phyloP scores from a whole-genome alignment of 1,284 basidiomycete genomes.

The Marasmius oreades region DNA sequence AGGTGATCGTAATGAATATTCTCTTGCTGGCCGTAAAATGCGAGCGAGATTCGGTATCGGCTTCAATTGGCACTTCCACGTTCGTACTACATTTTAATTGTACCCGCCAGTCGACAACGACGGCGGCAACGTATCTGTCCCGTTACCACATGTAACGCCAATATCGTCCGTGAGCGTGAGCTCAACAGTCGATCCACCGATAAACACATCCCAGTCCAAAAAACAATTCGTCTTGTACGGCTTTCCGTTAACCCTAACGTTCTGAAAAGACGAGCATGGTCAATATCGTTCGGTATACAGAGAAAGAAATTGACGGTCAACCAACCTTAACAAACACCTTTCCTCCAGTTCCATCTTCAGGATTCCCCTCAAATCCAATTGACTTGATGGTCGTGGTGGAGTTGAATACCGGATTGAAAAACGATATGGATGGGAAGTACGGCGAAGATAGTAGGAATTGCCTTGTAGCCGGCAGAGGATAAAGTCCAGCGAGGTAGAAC shows the following conservation, averaged over 20 bases:
- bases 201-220: constrained; percentile 57
- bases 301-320: constrained; percentile 21
- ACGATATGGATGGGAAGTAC: constrained; percentile 55
- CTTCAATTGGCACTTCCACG: too few relatives aligned
- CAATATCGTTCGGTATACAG: constrained; percentile 6
- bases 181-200: constrained; percentile 45
- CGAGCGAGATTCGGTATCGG: too few relatives aligned
- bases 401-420: constrained; percentile 53
- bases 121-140: constrained; percentile 46
- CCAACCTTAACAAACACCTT: constrained; percentile 49
- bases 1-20: too few relatives aligned
- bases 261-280: constrained; percentile 29
- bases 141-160: constrained; percentile 45
- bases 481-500: constrained; percentile 58
- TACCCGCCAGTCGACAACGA: constrained; percentile 60
- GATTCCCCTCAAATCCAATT: constrained; percentile 40
- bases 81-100: constrained; percentile 19
- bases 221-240: constrained; percentile 59
- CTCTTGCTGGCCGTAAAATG: too few relatives aligned
- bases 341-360: constrained; percentile 22
- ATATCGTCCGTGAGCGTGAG: constrained; percentile 45
- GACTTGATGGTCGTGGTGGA: constrained; percentile 53
- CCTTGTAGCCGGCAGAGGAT: constrained; percentile 56
- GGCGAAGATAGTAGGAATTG: constrained; percentile 60
- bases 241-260: constrained; percentile 50